Conservation (phyloP, 1,139 yeast genomes). For the Meyerozyma elateridarum region DNA sequence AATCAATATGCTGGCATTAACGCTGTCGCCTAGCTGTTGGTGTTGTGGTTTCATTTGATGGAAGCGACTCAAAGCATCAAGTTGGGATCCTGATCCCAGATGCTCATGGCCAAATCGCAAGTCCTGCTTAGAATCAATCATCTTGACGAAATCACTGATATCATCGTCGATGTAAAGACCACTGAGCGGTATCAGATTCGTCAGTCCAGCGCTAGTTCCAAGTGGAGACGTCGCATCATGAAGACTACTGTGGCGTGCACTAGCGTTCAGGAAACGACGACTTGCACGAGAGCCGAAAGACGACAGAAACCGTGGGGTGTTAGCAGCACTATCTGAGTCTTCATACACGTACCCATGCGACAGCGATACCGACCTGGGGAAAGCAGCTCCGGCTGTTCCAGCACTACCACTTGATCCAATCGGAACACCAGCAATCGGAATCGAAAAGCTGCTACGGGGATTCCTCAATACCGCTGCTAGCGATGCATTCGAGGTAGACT, state of each 20-base stretch:
- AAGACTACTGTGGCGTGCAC: slow-evolving; percentile 24
- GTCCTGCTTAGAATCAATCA: slow-evolving; percentile 68
- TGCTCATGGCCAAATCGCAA: slow-evolving; percentile 28
- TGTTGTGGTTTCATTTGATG: slow-evolving; percentile 38
- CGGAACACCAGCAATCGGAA: slow-evolving; percentile 16
- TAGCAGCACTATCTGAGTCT: slow-evolving; percentile 21
- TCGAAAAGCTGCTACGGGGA: slow-evolving; percentile 30
- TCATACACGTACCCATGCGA: slow-evolving; percentile 35
- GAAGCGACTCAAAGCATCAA: slow-evolving; percentile 33
- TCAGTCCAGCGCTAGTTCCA: slow-evolving; percentile 37
- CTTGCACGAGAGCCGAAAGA: slow-evolving; percentile 54
- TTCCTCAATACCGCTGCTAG: slow-evolving; percentile 50
- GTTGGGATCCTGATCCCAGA: slow-evolving; percentile 7
- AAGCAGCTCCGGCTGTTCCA: slow-evolving; percentile 9
- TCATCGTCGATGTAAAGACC: slow-evolving; percentile 60
- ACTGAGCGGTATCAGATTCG: slow-evolving; percentile 32
- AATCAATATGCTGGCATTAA: slow-evolving; percentile 41
- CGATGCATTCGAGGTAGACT: slow-evolving; percentile 52
- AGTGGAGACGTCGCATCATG: slow-evolving; percentile 22
- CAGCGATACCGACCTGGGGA: slow-evolving; percentile 39
- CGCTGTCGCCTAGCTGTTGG: slow-evolving; percentile 49
- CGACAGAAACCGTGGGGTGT: slow-evolving; percentile 47
- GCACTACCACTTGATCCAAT: slow-evolving; percentile 4
- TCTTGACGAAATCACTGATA: slow-evolving; percentile 70
- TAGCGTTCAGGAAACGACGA: slow-evolving; percentile 37